Evolutionary conservation across 2,329 filamentous ascomycete species (phyloP), one percentile per base, ranked within the genome.

Genomic region (Akanthomyces dipterigenus): DNA sequence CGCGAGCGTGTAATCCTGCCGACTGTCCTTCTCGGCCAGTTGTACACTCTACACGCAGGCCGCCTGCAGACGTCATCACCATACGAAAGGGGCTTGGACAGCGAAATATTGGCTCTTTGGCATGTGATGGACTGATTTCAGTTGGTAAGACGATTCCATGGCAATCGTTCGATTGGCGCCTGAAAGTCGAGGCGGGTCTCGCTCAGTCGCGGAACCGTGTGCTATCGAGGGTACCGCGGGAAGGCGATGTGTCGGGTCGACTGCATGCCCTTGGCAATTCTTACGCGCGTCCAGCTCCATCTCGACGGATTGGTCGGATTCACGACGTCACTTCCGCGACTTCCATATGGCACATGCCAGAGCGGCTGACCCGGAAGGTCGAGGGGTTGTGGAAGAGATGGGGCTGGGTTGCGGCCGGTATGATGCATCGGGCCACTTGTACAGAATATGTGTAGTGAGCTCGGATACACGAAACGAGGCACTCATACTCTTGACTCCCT

Each of bases 311-410:
- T 34, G 7, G 31, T 34, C 31, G 31, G 31, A 34, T 34, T 34
- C 31, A 9, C 8, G 8, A 34, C 31, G 31, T 34, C 31, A 34
- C 31, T 34, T 38, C 36, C 12, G 5, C 12, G 31, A 2, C n/a
- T n/a, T 31, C 31, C 9, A 38, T 5, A 38, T 2, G 60, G 60
- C 3, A 63, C 63, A 38, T 65, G 64, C 64, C 64, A 65, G 38
- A 65, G 55, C 31, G 31, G 31, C 31, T 34, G 31, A 34, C 11
- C 31, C 31, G 3, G 31, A 8, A 34, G 31, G 4, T 34, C 11
- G 31, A 5, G 3, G 36, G 12, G 36, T 5, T 14, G 24, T 28
- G 22, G 45, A 48, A 7, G 45, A 49, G 24, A 28, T 9, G 31
- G 22, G 20, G 6, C 22, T 9, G 20, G 9, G 11, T 16, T 20